Base-by-base conservation (phyloP, 2,329 filamentous ascomycete genomes). In the Aspergillus terreus region DNA sequence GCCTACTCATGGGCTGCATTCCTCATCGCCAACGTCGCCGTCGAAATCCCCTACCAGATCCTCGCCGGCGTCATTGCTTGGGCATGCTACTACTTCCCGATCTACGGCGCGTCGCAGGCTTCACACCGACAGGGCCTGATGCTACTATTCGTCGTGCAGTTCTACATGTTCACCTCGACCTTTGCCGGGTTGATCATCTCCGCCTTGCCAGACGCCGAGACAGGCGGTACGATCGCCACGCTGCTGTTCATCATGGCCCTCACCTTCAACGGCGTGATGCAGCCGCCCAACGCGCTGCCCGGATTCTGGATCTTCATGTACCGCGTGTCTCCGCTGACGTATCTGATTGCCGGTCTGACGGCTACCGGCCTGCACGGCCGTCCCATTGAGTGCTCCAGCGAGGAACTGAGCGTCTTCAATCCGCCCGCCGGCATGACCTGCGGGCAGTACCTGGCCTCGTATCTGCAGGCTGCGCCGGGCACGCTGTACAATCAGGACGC, bases 241-340 rank as follows among this genome's bases (percentile, higher is more conserved):
- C 67, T 92, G 52, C 73, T 87, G 61, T 92, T 92, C 74, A 84
- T 81, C 33, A 76, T 92, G 49, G 84, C 80, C 54, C 76, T 92
- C 48, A 82, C 90, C 61, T 92, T 92, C 78, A 88, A 85, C 63
- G 70, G 71, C 78, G 86, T 94, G 46, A 80, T 95, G 55, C 84
- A 84, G 25, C 74, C 76, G 5, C 85, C 86, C 0, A 69, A 73
- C 2, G 69, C 72, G 2, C 79, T 92, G 32, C 87, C 88, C 0
- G 74, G 81, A 5, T 91, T 92, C 78, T 92, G 88, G 87, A 84
- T 86, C 60, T 90, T 90, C 76, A 88, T 91, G 85, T 92, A 92
- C 71, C 82, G 87, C 44, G 73, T 91, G 45, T 90, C 86, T 0
- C 90, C 91, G 0, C 88, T 96, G 61, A 92, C 87, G 0, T 96